A percentile compares a stretch with the other conserved stretches of the same genome.
phyloP scores from a whole-genome alignment of 2,329 filamentous ascomycete species.

The Capronia coronata region DNA sequence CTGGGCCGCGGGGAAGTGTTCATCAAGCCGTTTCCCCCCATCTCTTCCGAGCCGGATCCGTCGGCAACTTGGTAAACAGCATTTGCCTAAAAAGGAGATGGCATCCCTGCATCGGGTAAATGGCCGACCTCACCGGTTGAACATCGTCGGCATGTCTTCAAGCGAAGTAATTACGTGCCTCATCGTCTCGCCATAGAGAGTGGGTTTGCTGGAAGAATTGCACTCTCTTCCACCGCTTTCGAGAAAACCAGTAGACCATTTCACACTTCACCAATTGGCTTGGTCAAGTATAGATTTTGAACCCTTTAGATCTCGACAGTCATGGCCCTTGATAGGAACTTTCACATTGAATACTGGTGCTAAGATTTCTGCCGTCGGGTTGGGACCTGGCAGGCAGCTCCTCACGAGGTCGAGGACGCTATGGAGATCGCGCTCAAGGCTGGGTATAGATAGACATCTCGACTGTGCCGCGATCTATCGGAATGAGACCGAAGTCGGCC shows the following conservation, averaged over 20 bases:
- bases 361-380: conserved; percentile 32
- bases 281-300: not conserved
- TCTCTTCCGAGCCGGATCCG: not conserved
- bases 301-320: not conserved
- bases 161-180: not conserved
- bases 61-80: not conserved
- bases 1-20: not conserved
- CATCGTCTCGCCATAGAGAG: no score
- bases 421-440: conserved; percentile 41
- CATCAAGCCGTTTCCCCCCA: not conserved
- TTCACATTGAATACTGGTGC: conserved; percentile 33
- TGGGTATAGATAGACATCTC: conserved; percentile 35
- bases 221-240: no score
- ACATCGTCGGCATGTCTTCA: not conserved
- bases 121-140: not conserved
- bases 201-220: no score
- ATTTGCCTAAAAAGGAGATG: not conserved
- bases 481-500: conserved; percentile 47
- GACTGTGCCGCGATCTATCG: conserved; percentile 43
- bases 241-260: no score
- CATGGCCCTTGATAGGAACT: conserved; percentile 24
- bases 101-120: not conserved
- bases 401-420: conserved; percentile 42
- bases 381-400: conserved; percentile 38
- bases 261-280: no score